Percentiles rank a stretch among this genome's conserved stretches.
Evolutionary conservation across 163 green algal genomes (phyloP).

Genomic region (Scenedesmus sp.): DNA sequence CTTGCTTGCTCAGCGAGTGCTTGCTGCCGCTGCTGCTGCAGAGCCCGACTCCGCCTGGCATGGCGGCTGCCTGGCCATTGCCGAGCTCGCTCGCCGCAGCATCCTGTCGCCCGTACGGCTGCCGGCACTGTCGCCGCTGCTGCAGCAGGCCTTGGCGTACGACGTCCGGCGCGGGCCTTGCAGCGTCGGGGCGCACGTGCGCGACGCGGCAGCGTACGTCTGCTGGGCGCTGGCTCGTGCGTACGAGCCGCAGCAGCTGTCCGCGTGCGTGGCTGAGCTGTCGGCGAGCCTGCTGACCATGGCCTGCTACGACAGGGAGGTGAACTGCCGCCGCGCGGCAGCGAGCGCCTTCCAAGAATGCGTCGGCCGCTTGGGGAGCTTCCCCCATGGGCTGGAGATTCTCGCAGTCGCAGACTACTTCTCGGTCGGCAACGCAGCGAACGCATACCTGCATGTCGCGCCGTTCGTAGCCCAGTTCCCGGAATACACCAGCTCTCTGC

Average conservation of each 20-base stretch:
- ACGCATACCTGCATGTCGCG: slow-evolving; percentile 75
- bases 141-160: slow-evolving; percentile 76
- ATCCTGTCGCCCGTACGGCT: slow-evolving; percentile 87
- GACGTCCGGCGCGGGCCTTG: slow-evolving; percentile 78
- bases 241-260: slow-evolving; percentile 61
- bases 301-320: slow-evolving; percentile 95
- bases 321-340: slow-evolving; percentile 86
- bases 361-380: slow-evolving; percentile 89
- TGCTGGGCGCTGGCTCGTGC: slow-evolving; percentile 96
- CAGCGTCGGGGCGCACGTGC: slow-evolving; percentile 92
- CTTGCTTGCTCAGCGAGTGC: no score
- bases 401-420: slow-evolving; percentile 94
- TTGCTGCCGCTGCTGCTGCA: slow-evolving; percentile 43
- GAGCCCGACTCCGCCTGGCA: slow-evolving; percentile 94
- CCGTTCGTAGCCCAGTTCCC: slow-evolving; percentile 78
- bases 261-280: slow-evolving; percentile 65
- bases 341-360: slow-evolving; percentile 96
- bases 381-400: slow-evolving; percentile 94
- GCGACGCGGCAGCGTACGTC: slow-evolving; percentile 97
- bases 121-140: slow-evolving; percentile 65
- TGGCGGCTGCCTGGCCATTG: slow-evolving; percentile 94
- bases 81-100: slow-evolving; percentile 94
- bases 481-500: slow-evolving; percentile 78
- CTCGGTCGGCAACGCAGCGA: slow-evolving; percentile 74
- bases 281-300: slow-evolving; percentile 85